phyloP scores from a whole-genome alignment of 305 asterid genomes.

The Fraxinus ornus region DNA sequence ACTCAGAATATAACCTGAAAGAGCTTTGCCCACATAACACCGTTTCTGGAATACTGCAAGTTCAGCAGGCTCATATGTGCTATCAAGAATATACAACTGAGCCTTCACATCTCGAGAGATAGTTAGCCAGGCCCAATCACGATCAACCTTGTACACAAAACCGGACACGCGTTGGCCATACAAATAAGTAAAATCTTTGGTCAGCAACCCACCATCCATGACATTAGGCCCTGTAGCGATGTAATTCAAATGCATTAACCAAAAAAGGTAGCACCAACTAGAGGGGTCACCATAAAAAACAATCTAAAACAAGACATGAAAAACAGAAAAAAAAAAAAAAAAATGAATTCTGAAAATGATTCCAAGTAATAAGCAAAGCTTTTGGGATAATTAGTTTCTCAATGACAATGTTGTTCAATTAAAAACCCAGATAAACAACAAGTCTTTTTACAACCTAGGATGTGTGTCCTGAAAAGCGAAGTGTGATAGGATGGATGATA shows the following conservation, averaged over 20 bases:
- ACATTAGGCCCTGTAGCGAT: conserved; percentile 53
- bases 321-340: neutral
- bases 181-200: conserved; percentile 52
- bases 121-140: conserved; percentile 76
- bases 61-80: conserved; percentile 76
- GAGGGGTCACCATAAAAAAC: conserved; percentile 2
- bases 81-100: conserved; percentile 68
- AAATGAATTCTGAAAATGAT: neutral
- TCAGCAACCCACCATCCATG: conserved; percentile 26
- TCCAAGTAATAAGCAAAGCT: neutral
- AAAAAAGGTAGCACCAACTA: neutral
- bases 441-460: neutral
- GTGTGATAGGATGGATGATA: neutral
- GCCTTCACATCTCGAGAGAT: conserved; percentile 76
- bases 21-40: conserved; percentile 60
- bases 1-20: conserved; percentile 56
- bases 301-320: neutral
- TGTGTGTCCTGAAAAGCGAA: neutral
- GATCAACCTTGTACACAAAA: conserved; percentile 76
- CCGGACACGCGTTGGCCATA: conserved; percentile 71
- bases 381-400: neutral
- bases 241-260: conserved; percentile 26
- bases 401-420: neutral
- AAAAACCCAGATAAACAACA: conserved; percentile 1
- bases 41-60: conserved; percentile 66